These are phyloP conservation scores for Volvox africanus DNA, from an alignment of 139 green algal species.

Conservation along the genomic window DNA sequence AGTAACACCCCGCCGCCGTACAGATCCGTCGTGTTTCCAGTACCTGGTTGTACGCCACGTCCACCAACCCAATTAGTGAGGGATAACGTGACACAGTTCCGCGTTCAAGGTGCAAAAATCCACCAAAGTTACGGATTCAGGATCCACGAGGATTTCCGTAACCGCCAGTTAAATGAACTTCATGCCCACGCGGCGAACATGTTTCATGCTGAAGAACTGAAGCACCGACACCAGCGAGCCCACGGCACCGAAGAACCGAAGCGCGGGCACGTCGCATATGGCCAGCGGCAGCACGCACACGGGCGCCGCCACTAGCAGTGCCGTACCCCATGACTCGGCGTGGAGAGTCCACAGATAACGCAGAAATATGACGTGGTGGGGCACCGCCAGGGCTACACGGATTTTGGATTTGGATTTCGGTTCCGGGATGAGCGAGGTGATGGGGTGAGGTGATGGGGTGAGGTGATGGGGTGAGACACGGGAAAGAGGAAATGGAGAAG, in stretches of 20 bases:
- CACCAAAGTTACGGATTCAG: too few species aligned
- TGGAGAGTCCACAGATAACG: conserved; percentile 72
- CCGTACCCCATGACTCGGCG: conserved; percentile 18
- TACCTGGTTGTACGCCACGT: too few species aligned
- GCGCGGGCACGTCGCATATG: conserved; percentile 54
- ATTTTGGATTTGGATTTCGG: background rate
- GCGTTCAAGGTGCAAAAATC: too few species aligned
- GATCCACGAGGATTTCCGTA: too few species aligned
- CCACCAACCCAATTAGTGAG: too few species aligned
- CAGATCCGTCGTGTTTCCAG: too few species aligned
- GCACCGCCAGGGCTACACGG: conserved; percentile 58
- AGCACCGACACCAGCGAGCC: conserved; percentile 51
- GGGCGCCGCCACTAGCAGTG: conserved; percentile 70
- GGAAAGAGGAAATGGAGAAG: too few species aligned
- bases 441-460: too few species aligned
- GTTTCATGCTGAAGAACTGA: conserved; percentile 72
- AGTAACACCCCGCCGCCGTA: too few species aligned
- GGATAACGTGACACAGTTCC: too few species aligned
- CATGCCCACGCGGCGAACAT: conserved; percentile 63
- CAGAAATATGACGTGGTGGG: conserved; percentile 66
- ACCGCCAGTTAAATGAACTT: conserved; percentile 55
- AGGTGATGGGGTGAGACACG: too few species aligned
- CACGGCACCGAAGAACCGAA: conserved; percentile 61
- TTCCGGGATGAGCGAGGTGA: too few species aligned
- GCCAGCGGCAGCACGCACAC: conserved; percentile 71